phyloP scores from a whole-genome alignment of 306 rosid genomes.

The Vicia villosa region DNA sequence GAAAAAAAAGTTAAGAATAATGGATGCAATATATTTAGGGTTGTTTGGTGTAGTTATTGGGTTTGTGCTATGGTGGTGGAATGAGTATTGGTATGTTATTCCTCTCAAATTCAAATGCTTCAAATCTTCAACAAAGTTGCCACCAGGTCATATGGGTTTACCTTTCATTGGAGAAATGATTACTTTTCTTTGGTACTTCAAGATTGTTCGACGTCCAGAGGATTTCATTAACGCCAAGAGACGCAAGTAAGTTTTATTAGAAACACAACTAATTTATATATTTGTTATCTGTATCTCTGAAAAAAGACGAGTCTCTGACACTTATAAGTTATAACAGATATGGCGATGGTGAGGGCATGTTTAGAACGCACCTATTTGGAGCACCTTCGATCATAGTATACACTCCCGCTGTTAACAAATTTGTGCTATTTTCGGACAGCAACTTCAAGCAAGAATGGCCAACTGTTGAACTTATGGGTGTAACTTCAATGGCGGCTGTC shows the following conservation, averaged over 20 bases:
- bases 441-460: not conserved
- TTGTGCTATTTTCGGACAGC: not conserved
- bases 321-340: too few relatives aligned
- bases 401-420: not conserved
- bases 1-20: not conserved
- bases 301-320: too few relatives aligned
- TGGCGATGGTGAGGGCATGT: conserved; percentile 16
- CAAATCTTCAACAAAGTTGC: not conserved
- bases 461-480: not conserved
- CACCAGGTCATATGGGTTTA: not conserved
- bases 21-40: conserved; percentile 3
- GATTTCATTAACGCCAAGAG: conserved; percentile 41
- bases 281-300: too few relatives aligned
- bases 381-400: conserved; percentile 1
- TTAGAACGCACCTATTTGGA: conserved; percentile 26
- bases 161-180: conserved; percentile 33
- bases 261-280: too few relatives aligned
- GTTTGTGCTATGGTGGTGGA: conserved; percentile 23
- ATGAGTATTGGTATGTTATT: conserved; percentile 21
- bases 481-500: not conserved
- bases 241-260: conserved; percentile 39
- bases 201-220: conserved; percentile 46
- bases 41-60: not conserved
- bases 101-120: conserved; percentile 5
- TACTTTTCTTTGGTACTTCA: conserved; percentile 52